These are phyloP conservation scores for Penicillium silybi DNA, from an alignment of 495 filamentous ascomycete species.

Conservation along the genomic window DNA sequence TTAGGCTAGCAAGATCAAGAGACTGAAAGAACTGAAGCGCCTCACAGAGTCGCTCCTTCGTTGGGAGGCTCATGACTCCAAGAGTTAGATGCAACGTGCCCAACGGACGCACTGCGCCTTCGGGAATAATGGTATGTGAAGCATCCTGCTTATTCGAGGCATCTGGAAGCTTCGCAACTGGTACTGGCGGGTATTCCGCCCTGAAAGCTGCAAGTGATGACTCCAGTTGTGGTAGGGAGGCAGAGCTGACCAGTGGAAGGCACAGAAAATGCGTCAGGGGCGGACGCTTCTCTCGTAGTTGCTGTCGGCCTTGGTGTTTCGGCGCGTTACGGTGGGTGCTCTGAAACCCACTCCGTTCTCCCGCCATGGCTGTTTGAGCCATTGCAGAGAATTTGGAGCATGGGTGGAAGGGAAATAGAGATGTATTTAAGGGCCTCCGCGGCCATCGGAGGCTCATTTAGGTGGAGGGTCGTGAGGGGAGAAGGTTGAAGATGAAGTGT, in stretches of 20 bases:
- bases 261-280: slow-evolving; percentile 86
- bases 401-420: neutral
- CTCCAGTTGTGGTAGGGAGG: slow-evolving; percentile 61
- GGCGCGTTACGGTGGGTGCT: slow-evolving; percentile 6
- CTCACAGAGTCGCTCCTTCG: slow-evolving; percentile 49
- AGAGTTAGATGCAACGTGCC: slow-evolving; percentile 83
- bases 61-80: slow-evolving; percentile 76
- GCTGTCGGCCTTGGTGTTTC: slow-evolving; percentile 4
- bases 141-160: slow-evolving; percentile 12
- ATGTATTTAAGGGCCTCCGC: neutral
- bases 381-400: neutral
- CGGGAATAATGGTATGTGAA: slow-evolving; percentile 38
- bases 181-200: slow-evolving; percentile 42
- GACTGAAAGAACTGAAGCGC: slow-evolving; percentile 53
- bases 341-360: no score
- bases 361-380: slow-evolving; percentile 11
- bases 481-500: neutral
- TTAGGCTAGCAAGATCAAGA: slow-evolving; percentile 50
- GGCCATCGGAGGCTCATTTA: neutral
- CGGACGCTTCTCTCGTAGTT: slow-evolving; percentile 27
- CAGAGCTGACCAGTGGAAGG: slow-evolving; percentile 65
- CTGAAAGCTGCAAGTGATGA: slow-evolving; percentile 57
- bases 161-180: neutral
- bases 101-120: slow-evolving; percentile 67
- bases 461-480: neutral